Base-by-base conservation (phyloP, 1,284 basidiomycete species). In the Meira nashicola region DNA sequence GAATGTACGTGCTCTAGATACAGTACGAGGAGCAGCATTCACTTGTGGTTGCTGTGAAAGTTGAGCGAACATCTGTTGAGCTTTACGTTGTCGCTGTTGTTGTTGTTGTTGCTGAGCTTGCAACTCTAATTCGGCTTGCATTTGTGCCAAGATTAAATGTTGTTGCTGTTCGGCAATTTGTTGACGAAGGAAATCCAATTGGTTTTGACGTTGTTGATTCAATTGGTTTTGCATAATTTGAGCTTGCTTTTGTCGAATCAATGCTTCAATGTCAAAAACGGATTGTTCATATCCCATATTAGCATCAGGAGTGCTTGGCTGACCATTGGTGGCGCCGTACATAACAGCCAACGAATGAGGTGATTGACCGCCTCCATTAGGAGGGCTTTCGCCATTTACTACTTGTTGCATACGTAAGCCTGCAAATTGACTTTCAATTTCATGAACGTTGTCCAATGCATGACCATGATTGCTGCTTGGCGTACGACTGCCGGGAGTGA, bases 401-500 rank as follows among this genome's bases (percentile, higher is more conserved):
- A 58, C 57, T 23, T 64, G 63, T 47, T 70, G 69, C 38, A 73
- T 62, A 15, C 67, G 66, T 56, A 73, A 60, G 10, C 66, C 62
- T 25, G 67, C 63, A 11, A 71, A 59, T 60, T 74, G 71, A 19
- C 66, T 64, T 59, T 73, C 66, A 38, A 71, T 56, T 19, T 48
- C 57, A 58, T 46, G 51, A 21, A 55, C 55, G 39, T 62, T 63
- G 43, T 62, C 59, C n/a, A 58, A 50, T 15, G 44, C 54, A 8
- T 46, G 53, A 37, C 60, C 28, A 59, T 47, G 39, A 9, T 38
- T 49, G 41, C 54, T 44, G 15, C 39, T 11, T 8, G n/a, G 28
- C 11, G 44, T 21, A 19, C 33, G 19, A 43, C 50, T 25, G n/a
- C 51, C 41, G 10, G 65, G 65, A 9, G 58, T 66, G 57, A 67